These are phyloP conservation scores for Iris pallida DNA, from an alignment of 116 monocot species.

Conservation along the genomic window DNA sequence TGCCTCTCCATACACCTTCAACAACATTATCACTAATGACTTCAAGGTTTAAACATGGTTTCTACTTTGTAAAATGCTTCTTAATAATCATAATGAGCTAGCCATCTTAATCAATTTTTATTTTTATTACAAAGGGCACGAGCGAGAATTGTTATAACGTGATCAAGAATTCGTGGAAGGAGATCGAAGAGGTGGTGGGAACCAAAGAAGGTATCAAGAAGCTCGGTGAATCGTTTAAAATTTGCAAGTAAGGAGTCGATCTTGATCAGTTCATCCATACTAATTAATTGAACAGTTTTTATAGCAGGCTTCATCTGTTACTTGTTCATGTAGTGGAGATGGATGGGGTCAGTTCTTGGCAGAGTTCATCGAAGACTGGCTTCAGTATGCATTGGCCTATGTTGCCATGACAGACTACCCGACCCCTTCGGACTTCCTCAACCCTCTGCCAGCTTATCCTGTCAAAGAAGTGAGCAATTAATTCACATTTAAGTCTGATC, in stretches of 20 bases:
- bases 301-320: background rate
- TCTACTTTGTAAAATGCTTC: too few relatives aligned
- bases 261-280: too few relatives aligned
- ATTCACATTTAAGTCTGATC: too few relatives aligned
- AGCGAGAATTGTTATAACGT: slow-evolving; percentile 37
- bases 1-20: slow-evolving; percentile 44
- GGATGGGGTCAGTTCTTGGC: background rate
- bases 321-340: background rate
- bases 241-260: slow-evolving; percentile 30
- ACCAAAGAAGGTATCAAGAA: slow-evolving; percentile 4
- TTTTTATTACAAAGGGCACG: slow-evolving; percentile 17
- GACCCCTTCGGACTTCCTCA: slow-evolving; percentile 29
- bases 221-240: slow-evolving; percentile 26
- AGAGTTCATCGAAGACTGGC: slow-evolving; percentile 2
- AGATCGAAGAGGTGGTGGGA: slow-evolving; percentile 1
- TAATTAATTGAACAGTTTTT: background rate
- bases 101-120: too few relatives aligned
- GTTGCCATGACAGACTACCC: slow-evolving; percentile 46
- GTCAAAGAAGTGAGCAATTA: slow-evolving; percentile 28
- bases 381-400: slow-evolving; percentile 25
- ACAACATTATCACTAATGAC: slow-evolving; percentile 30
- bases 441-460: slow-evolving; percentile 42
- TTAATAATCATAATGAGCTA: too few relatives aligned
- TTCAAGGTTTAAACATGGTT: slow-evolving; percentile 26
- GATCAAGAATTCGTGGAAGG: slow-evolving; percentile 39